A percentile compares a stretch with the other conserved stretches of the same genome.
These are phyloP conservation scores for Neonectria neomacrospora DNA, from an alignment of 2,329 filamentous ascomycete species.

Conservation along the genomic window DNA sequence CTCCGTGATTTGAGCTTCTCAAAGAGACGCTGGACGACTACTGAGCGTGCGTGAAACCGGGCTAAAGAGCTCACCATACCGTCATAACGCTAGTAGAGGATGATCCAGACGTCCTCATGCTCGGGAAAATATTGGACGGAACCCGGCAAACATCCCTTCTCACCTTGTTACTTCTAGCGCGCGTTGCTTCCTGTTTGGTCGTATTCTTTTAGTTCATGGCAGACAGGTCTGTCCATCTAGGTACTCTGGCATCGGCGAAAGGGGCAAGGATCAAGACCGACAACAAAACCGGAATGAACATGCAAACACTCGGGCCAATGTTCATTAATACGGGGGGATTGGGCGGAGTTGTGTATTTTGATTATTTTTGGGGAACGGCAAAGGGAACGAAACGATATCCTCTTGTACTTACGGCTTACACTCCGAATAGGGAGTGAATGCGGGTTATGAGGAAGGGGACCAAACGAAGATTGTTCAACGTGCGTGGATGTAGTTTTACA, in stretches of 20 bases:
- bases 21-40: slow-evolving; percentile 68
- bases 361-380: slow-evolving; percentile 6
- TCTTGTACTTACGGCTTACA: slow-evolving; percentile 21
- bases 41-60: slow-evolving; percentile 52
- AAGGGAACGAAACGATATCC: slow-evolving; percentile 29
- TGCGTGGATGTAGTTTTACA: slow-evolving; percentile 17
- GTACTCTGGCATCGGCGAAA: slow-evolving; percentile 43
- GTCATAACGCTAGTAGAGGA: slow-evolving; percentile 22
- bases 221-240: slow-evolving; percentile 37
- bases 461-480: slow-evolving; percentile 30
- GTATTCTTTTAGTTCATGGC: slow-evolving; percentile 30
- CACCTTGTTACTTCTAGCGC: slow-evolving; percentile 37
- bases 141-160: slow-evolving; percentile 22
- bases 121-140: slow-evolving; percentile 11
- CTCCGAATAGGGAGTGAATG: slow-evolving; percentile 6
- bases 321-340: slow-evolving; percentile 10
- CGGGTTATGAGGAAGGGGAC: slow-evolving; percentile 15
- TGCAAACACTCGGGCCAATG: slow-evolving; percentile 5
- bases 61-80: slow-evolving; percentile 14
- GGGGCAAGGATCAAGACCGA: slow-evolving; percentile 29
- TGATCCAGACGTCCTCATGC: slow-evolving; percentile 22
- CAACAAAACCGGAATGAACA: slow-evolving; percentile 24
- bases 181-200: slow-evolving; percentile 37
- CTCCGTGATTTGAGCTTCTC: slow-evolving; percentile 57
- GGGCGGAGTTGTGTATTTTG: slow-evolving; percentile 5